Conservation (phyloP, 2,329 filamentous ascomycete species). For the Penicillium sp. region DNA sequence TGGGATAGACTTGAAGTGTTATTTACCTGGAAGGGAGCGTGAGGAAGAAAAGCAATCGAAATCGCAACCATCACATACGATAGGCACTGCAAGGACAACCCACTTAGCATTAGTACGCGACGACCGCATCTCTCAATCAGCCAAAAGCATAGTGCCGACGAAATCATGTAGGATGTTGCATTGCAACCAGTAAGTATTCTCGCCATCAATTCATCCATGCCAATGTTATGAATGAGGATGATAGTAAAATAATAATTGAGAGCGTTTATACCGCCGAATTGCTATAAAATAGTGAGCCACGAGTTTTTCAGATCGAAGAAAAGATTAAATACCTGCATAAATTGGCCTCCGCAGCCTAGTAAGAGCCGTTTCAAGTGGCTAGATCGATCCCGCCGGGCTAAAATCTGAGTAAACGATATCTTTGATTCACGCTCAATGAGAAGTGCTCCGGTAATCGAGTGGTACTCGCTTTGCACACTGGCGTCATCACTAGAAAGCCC, state of each 20-base stretch:
- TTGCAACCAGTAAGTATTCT: background rate
- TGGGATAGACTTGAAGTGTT: background rate
- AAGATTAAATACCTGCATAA: background rate
- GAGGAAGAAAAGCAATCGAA: slow-evolving; percentile 17
- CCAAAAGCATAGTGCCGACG: slow-evolving; percentile 25
- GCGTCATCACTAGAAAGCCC: background rate
- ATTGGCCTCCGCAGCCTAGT: background rate
- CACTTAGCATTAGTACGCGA: slow-evolving; percentile 25
- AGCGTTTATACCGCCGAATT: background rate
- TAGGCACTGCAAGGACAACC: slow-evolving; percentile 23
- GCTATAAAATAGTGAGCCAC: background rate
- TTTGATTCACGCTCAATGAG: background rate
- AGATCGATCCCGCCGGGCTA: background rate
- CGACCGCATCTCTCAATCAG: slow-evolving; percentile 30
- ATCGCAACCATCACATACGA: slow-evolving; percentile 28
- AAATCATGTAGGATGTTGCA: slow-evolving; percentile 24
- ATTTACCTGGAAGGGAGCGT: slow-evolving; percentile 11
- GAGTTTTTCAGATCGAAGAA: background rate
- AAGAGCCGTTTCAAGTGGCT: background rate
- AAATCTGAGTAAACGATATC: background rate
- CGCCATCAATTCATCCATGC: background rate
- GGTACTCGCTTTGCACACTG: background rate
- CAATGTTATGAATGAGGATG: background rate
- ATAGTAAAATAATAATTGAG: background rate
- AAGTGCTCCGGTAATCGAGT: background rate